A percentile compares a stretch with the other conserved stretches of the same genome.
Evolutionary conservation across 1,284 basidiomycete genomes (phyloP).

Genomic region (Leccinum olivaceoglutinosum): DNA sequence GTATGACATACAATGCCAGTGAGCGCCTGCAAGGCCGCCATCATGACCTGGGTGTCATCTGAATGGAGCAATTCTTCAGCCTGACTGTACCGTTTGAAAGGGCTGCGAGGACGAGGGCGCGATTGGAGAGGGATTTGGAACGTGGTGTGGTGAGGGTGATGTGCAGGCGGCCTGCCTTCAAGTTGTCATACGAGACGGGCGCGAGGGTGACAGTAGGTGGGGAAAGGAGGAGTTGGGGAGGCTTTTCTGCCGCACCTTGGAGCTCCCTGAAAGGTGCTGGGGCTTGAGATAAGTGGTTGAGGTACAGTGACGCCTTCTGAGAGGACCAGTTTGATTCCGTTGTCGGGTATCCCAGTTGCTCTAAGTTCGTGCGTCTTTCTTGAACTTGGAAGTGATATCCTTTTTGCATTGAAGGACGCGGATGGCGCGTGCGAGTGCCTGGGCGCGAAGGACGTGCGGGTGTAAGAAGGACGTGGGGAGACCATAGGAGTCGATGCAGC

Average conservation of each 20-base stretch:
- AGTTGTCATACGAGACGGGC: neutral
- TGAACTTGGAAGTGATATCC: no score
- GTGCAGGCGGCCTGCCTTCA: conserved; percentile 7
- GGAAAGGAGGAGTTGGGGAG: conserved; percentile 17
- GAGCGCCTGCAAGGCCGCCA: conserved; percentile 85
- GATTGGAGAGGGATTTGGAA: conserved; percentile 95
- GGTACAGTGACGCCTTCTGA: no score
- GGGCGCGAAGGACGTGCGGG: conserved; percentile 55
- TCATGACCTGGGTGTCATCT: conserved; percentile 99
- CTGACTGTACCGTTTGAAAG: conserved; percentile 86
- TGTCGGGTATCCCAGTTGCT: no score
- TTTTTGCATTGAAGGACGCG: conserved; percentile 33
- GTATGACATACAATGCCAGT: conserved; percentile 46
- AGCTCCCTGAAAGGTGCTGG: conserved; percentile 19
- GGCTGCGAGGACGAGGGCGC: conserved; percentile 91
- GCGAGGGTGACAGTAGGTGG: neutral
- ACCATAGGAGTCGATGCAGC: conserved; percentile 48
- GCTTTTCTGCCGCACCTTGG: conserved; percentile 15
- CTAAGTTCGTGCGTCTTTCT: no score
- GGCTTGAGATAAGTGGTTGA: conserved; percentile 33
- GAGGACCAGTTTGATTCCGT: no score
- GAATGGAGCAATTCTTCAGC: conserved; percentile 91
- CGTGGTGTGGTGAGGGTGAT: conserved; percentile 91
- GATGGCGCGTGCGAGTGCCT: conserved; percentile 39
- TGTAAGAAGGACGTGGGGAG: conserved; percentile 80